A percentile compares a stretch with the other conserved stretches of the same genome.
These are phyloP conservation scores for Colletotrichum viniferum DNA, from an alignment of 2,329 filamentous ascomycete species.

Conservation along the genomic window DNA sequence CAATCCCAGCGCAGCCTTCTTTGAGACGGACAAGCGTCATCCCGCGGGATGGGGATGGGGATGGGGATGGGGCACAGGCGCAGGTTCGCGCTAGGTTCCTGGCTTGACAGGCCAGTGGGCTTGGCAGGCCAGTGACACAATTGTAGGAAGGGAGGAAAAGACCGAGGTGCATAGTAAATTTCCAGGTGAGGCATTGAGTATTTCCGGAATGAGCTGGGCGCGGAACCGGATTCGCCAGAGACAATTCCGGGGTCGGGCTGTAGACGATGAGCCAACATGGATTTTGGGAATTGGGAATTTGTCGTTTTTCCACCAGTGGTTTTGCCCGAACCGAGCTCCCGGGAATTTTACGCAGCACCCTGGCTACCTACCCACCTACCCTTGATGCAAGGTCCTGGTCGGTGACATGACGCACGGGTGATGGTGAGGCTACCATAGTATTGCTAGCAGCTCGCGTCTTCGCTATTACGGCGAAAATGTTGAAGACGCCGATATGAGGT, in stretches of 20 bases:
- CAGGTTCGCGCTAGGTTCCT: not conserved
- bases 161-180: conserved; percentile 10
- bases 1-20: not conserved
- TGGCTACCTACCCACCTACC: not conserved
- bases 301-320: conserved; percentile 9
- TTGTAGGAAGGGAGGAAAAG: not conserved
- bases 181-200: not conserved
- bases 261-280: not conserved
- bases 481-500: not conserved
- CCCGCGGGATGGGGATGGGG: not conserved
- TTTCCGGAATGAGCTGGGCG: not conserved
- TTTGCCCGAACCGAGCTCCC: not conserved
- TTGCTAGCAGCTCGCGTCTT: conserved; percentile 1
- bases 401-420: not conserved
- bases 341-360: not conserved
- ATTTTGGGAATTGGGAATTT: not conserved
- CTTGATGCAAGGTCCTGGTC: not conserved
- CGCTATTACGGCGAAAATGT: not conserved
- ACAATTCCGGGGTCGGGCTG: not conserved
- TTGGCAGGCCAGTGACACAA: not conserved
- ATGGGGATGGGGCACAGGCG: not conserved
- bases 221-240: not conserved
- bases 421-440: not conserved
- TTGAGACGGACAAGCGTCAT: conserved; percentile 15
- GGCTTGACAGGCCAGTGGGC: not conserved